phyloP scores from a whole-genome alignment of 305 asterid species.

The Ilex paraguariensis region DNA sequence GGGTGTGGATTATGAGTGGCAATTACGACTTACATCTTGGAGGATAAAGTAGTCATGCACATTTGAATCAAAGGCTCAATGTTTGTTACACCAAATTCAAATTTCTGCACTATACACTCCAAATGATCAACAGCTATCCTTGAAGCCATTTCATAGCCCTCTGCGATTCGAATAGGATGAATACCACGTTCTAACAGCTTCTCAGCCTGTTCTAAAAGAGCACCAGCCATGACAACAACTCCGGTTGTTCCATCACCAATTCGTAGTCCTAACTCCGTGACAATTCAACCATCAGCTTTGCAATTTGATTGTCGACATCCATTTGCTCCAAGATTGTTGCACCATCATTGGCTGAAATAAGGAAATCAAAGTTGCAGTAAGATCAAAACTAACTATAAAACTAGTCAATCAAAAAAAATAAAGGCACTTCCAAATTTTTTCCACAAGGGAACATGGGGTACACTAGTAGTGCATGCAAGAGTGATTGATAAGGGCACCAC shows the following conservation, averaged over 20 bases:
- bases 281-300: constrained; percentile 90
- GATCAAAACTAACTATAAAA: too few species aligned
- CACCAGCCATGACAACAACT: constrained; percentile 94
- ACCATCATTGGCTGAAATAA: constrained; percentile 75
- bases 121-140: constrained; percentile 81
- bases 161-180: constrained; percentile 88
- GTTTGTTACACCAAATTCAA: constrained; percentile 45
- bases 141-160: constrained; percentile 93
- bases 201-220: constrained; percentile 88
- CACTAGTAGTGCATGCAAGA: too few species aligned
- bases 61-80: constrained; percentile 72
- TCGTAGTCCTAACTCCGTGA: constrained; percentile 93
- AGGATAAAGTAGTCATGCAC: constrained; percentile 89
- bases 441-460: too few species aligned
- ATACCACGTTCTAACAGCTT: constrained; percentile 86
- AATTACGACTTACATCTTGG: constrained; percentile 77
- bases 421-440: too few species aligned
- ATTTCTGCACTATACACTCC: constrained; percentile 71
- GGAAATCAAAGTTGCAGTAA: too few species aligned
- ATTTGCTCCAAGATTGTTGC: constrained; percentile 93
- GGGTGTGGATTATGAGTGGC: neutral
- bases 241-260: constrained; percentile 98
- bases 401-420: too few species aligned
- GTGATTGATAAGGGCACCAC: too few species aligned
- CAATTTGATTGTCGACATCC: constrained; percentile 97